Conservation (phyloP, 106 monocot genomes). For the Platanthera guangdongensis region DNA sequence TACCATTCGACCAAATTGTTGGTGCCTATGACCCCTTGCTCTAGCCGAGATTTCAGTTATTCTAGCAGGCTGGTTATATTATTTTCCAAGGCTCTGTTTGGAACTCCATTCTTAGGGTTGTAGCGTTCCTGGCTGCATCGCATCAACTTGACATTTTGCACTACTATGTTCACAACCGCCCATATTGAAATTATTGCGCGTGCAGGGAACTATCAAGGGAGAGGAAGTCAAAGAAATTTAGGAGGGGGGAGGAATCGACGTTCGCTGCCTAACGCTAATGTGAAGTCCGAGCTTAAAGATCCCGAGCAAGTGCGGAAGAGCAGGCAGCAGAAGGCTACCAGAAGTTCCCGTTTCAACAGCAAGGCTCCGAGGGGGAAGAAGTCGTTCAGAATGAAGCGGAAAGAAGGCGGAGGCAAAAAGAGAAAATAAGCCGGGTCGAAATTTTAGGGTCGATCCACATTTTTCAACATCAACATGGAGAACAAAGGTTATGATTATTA, state of each 20-base stretch:
- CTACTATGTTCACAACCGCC: too few species aligned
- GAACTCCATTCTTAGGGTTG: too few species aligned
- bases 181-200: too few species aligned
- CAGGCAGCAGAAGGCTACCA: conserved; percentile 70
- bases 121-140: too few species aligned
- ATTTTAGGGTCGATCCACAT: too few species aligned
- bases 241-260: conserved; percentile 19
- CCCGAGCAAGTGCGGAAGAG: conserved; percentile 76
- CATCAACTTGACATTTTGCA: too few species aligned
- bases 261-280: conserved; percentile 56
- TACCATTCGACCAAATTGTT: too few species aligned
- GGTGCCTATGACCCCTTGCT: too few species aligned
- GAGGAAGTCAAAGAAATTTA: conserved; percentile 29
- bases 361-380: conserved; percentile 42
- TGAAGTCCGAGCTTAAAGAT: conserved; percentile 62
- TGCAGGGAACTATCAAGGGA: conserved; percentile 19
- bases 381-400: conserved; percentile 19
- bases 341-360: conserved; percentile 30
- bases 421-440: not conserved
- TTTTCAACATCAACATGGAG: not conserved
- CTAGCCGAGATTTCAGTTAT: too few species aligned
- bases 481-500: too few species aligned
- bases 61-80: too few species aligned
- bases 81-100: too few species aligned
- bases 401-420: not conserved